Base-by-base conservation (phyloP, 2,329 filamentous ascomycete genomes). In the Cladosporium sp. region DNA sequence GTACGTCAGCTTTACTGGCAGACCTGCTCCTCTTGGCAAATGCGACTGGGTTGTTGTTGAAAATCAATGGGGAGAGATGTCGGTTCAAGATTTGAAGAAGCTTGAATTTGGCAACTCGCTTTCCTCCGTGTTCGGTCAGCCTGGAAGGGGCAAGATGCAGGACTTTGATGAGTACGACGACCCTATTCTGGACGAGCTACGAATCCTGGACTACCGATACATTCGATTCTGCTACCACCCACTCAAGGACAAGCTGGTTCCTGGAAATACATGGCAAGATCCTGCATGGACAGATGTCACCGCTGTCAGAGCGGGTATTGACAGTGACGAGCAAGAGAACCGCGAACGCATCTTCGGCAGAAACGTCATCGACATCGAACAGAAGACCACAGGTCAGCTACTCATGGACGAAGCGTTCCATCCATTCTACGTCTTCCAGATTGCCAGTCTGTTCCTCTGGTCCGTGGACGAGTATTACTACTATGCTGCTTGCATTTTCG, bases 391-490 rank as follows among this genome's bases (percentile, higher is more conserved):
- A 15, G 81, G 84, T 1, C 90, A 95, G 68, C 83, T 99, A 48
- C 80, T 99, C 13, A 80, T 96, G 19, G 93, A 99, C 65, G 94
- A 99, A 83, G 91, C 90, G 19, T 91, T 99, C 67, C 94, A 99
- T 70, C 95, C 94, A 0, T 99, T 99, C 72, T 99, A 99, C 71
- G 88, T 99, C 57, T 99, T 99, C 70, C 94, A 99, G 74, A 87
- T 97, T 66, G 93, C 92, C 48, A 97, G 94, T 77, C 78, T 99
- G 63, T 75, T 96, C 39, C 83, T 99, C 3, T 99, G 94, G 94
- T 97, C 93, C 9, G 71, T 97, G 64, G 94, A 99, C 69, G 82
- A 95, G 66, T 99, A 99, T 73, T 99, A 97, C 71, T 99, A 97
- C 76, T 99, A 99, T 73, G 94, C 94, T 4, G 82, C 86, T 15